Base-by-base conservation (phyloP, 345 rosid species). In the Bruguiera gymnorhiza region DNA sequence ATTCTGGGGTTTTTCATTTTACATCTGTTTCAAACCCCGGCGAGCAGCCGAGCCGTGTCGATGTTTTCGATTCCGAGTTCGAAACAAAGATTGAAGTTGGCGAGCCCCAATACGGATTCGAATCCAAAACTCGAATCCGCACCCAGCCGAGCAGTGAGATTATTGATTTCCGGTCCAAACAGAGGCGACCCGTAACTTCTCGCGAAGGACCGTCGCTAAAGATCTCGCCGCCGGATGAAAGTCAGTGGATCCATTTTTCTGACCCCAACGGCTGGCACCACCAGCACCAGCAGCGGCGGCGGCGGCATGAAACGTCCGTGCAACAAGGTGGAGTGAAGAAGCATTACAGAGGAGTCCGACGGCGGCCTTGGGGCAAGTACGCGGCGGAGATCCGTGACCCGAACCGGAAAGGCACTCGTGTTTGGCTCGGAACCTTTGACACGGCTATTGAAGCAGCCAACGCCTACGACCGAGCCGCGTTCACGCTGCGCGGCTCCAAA, bases 371-470 rank as follows among this genome's bases (percentile, higher is more conserved):
- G 98, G 98, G 98, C 6, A 93, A 89, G 78, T 93, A 82, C 78
- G 98, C 97, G 6, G 97, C 98, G 53, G 98, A 93, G 89, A 93
- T 93, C 73, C 83, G 98, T 20, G 98, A 93, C 64, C 98, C 98
- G 6, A 85, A 66, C 78, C 78, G 85, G 70, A 90, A 79, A 30
- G 91, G 98, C 11, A 64, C 94, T 3, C 82, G 98, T 0, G 56
- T 89, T 43, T 93, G 98, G 98, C 87, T 93, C 0, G 98, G 98
- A 72, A 93, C 98, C n/a, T 93, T 83, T 63, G 85, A 89, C 26
- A 84, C 91, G 2, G 88, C 88, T 10, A 67, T 88, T 19, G 88
- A 88, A 76, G 97, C 98, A n/a, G 98, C 96, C 6, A 86, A 77
- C 69, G 97, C 98, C 59, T 93, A 93, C 76, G 97, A 93, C 73